phyloP scores from a whole-genome alignment of 1,284 basidiomycete genomes.

The Fomitopsis palustris region DNA sequence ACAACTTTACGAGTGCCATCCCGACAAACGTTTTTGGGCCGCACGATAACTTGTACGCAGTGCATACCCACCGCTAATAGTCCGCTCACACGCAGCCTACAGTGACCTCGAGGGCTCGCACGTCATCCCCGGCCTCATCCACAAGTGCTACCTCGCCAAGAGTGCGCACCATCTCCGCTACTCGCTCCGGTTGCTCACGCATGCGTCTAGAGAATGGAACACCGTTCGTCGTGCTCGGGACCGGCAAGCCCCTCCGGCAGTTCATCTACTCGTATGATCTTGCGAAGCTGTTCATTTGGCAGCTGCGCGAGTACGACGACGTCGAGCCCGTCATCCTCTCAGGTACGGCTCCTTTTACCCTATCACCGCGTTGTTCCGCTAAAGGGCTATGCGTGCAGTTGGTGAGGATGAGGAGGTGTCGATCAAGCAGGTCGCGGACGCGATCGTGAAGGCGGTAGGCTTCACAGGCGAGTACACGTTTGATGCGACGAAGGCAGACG shows the following conservation, averaged over 20 bases:
- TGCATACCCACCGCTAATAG: background rate
- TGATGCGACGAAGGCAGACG: slow-evolving; percentile 70
- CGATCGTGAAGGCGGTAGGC: slow-evolving; percentile 76
- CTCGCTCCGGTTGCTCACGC: background rate
- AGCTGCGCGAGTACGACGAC: slow-evolving; percentile 82
- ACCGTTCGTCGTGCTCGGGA: slow-evolving; percentile 80
- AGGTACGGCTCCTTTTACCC: slow-evolving; percentile 40
- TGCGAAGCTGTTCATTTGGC: slow-evolving; percentile 91
- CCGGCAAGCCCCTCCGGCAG: slow-evolving; percentile 85
- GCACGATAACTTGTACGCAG: slow-evolving; percentile 70
- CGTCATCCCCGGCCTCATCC: slow-evolving; percentile 87
- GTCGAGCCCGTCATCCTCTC: slow-evolving; percentile 89
- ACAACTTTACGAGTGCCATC: slow-evolving; percentile 89
- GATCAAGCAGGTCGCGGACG: slow-evolving; percentile 81
- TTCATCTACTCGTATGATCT: slow-evolving; percentile 94
- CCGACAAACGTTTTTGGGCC: slow-evolving; percentile 91
- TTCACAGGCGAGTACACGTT: slow-evolving; percentile 75
- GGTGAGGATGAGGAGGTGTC: slow-evolving; percentile 89
- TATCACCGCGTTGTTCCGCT: background rate
- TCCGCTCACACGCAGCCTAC: slow-evolving; percentile 5
- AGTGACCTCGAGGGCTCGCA: slow-evolving; percentile 85
- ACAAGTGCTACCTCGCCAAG: slow-evolving; percentile 87
- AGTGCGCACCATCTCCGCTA: slow-evolving; percentile 39
- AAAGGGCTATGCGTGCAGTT: slow-evolving; percentile 40
- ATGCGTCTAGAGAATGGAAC: slow-evolving; percentile 65